Conservation (phyloP, 306 rosid genomes). For the Trifolium repens region DNA sequence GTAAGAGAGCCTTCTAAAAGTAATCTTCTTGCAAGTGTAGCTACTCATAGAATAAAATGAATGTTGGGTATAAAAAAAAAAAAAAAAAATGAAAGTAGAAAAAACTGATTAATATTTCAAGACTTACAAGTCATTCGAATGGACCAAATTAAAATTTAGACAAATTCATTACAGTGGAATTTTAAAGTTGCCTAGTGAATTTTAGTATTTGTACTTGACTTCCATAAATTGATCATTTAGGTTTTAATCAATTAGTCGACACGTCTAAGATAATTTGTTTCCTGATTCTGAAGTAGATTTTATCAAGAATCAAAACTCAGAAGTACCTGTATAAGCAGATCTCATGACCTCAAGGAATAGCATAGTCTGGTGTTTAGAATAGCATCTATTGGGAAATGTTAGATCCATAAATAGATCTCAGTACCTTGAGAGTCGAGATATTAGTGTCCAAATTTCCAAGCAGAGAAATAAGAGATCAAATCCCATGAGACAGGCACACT, state of each 20-base stretch:
- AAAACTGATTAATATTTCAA: neutral
- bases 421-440: neutral
- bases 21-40: conserved; percentile 2
- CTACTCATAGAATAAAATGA: neutral
- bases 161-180: neutral
- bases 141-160: neutral
- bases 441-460: neutral
- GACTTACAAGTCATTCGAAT: neutral
- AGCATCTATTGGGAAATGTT: neutral
- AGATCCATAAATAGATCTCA: neutral
- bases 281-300: conserved; percentile 8
- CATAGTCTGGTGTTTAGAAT: neutral
- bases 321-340: neutral
- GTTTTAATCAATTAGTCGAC: neutral
- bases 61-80: neutral
- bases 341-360: conserved; percentile 6
- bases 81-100: neutral
- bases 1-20: neutral
- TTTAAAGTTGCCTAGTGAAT: neutral
- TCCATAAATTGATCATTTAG: neutral
- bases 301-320: neutral
- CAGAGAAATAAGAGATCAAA: neutral
- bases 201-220: neutral
- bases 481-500: conserved; percentile 16
- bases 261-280: neutral